Conservation (phyloP, 306 rosid species). For the Medicago ruthenica region DNA sequence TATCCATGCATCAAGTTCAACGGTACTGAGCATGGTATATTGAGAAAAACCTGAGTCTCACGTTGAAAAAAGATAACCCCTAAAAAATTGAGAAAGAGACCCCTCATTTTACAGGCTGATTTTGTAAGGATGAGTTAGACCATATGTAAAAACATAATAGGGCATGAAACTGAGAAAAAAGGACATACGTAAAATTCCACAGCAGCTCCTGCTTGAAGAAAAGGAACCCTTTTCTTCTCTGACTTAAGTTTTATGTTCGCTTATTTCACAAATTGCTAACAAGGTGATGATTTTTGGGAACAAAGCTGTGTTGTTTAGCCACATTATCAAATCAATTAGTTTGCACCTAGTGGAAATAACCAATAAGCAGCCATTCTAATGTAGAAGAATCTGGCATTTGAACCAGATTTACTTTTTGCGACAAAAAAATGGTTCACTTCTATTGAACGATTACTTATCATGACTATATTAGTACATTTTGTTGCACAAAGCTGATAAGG, state of each 20-base stretch:
- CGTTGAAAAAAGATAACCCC: too few species aligned
- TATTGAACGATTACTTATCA: constrained; percentile 7
- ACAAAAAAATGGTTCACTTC: not conserved
- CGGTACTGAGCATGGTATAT: too few species aligned
- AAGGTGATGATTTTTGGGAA: too few species aligned
- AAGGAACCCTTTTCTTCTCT: too few species aligned
- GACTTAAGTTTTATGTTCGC: too few species aligned
- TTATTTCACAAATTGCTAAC: too few species aligned
- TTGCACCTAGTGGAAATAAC: not conserved
- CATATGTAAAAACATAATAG: not conserved
- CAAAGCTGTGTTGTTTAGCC: not conserved
- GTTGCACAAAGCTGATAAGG: not conserved
- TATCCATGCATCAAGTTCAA: too few species aligned
- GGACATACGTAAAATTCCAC: too few species aligned
- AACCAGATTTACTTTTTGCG: not conserved
- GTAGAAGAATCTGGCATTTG: not conserved
- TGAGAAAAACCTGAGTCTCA: too few species aligned
- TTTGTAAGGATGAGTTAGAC: not conserved
- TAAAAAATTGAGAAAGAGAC: too few species aligned
- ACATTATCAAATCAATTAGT: not conserved
- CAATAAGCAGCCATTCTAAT: not conserved
- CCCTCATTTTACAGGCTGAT: not conserved
- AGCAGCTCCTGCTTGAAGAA: too few species aligned
- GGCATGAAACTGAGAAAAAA: not conserved
- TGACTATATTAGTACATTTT: not conserved